Conservation (phyloP, 306 rosid genomes). For the Fragaria iinumae region DNA sequence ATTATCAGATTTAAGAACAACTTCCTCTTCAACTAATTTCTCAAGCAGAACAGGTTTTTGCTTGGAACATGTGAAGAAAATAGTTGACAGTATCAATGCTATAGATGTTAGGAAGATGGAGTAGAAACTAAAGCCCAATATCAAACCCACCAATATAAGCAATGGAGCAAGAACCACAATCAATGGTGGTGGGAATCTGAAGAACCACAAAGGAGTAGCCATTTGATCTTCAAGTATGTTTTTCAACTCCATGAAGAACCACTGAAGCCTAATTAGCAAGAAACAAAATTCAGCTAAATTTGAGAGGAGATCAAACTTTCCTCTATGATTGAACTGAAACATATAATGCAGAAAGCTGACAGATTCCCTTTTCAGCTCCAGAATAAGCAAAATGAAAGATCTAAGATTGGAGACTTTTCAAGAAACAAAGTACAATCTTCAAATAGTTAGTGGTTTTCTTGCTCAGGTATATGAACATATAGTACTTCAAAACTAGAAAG, state of each 20-base stretch:
- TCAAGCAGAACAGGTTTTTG: conserved; percentile 19
- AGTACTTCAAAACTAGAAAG: not conserved
- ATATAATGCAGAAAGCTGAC: conserved; percentile 13
- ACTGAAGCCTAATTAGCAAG: conserved; percentile 31
- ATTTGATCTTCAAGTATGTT: conserved; percentile 46
- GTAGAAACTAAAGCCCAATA: conserved; percentile 41
- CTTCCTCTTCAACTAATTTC: conserved; percentile 25
- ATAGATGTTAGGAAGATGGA: conserved; percentile 47
- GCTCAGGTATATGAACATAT: not conserved
- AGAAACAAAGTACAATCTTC: not conserved
- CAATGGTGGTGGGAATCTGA: conserved; percentile 58
- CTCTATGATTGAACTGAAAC: conserved; percentile 14
- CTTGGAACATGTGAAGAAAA: conserved; percentile 41
- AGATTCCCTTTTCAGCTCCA: not conserved
- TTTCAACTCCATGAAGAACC: conserved; percentile 44
- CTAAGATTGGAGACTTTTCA: not conserved
- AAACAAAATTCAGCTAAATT: conserved; percentile 11
- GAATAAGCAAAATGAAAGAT: conserved; percentile 2
- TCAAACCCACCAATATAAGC: conserved; percentile 39
- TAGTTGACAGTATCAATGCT: conserved; percentile 38
- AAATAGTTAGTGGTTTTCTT: not conserved
- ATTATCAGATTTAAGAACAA: not conserved
- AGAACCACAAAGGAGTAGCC: conserved; percentile 47
- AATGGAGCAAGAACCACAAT: conserved; percentile 41
- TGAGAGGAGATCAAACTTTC: conserved; percentile 14